Evolutionary conservation across 495 filamentous ascomycete species (phyloP).

Genomic region (Glarea lozoyensis): DNA sequence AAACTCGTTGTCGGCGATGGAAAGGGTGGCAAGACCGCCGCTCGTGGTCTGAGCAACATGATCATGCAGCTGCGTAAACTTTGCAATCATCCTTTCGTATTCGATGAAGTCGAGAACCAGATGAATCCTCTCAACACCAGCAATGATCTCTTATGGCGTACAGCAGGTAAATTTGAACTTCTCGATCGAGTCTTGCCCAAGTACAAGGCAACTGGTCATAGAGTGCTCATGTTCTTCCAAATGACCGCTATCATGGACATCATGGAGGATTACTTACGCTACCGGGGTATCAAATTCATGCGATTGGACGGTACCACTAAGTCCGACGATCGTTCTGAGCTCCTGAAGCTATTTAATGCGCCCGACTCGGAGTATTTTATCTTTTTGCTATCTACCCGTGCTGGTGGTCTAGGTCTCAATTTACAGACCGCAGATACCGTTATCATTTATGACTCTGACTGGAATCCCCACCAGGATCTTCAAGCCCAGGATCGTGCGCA

Average conservation of each 20-base stretch:
- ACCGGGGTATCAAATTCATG: constrained; percentile 72
- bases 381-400: constrained; percentile 97
- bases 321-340: constrained; percentile 89
- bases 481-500: constrained; percentile 99
- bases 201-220: constrained; percentile 79
- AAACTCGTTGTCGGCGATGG: constrained; percentile 89
- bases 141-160: constrained; percentile 93
- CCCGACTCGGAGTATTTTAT: constrained; percentile 89
- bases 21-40: constrained; percentile 90
- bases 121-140: constrained; percentile 84
- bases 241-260: constrained; percentile 99
- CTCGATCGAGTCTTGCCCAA: constrained; percentile 89
- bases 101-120: constrained; percentile 93
- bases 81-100: constrained; percentile 98
- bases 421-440: constrained; percentile 96
- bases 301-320: constrained; percentile 95
- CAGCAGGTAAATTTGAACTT: constrained; percentile 93
- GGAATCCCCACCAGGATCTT: constrained; percentile 99
- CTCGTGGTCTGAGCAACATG: constrained; percentile 98
- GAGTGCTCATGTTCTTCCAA: constrained; percentile 99
- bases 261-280: constrained; percentile 96
- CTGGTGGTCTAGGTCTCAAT: constrained; percentile 94
- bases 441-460: constrained; percentile 98
- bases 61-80: constrained; percentile 98
- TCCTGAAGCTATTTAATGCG: constrained; percentile 82